These are phyloP conservation scores for Pilatotrama ljubarskyi DNA, from an alignment of 768 basidiomycete species.

Conservation along the genomic window DNA sequence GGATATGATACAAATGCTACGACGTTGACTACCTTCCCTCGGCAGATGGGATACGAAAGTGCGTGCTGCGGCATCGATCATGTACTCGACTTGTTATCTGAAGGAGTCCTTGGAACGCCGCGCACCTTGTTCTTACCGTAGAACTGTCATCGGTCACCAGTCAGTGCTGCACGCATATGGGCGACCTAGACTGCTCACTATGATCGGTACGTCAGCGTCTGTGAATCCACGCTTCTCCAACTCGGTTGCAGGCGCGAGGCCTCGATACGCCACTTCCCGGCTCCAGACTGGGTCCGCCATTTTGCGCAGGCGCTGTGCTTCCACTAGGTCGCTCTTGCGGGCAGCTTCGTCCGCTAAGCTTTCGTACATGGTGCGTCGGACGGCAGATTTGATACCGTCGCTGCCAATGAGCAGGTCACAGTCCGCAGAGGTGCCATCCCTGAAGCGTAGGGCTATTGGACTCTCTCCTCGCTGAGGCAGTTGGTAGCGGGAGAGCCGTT, in stretches of 20 bases:
- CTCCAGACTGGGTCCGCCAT: background rate
- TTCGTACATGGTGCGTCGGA: constrained; percentile 31
- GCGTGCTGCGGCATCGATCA: background rate
- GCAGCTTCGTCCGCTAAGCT: constrained; percentile 14
- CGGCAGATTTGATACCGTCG: constrained; percentile 44
- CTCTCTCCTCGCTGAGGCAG: too few relatives aligned
- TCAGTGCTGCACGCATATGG: background rate
- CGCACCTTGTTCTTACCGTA: background rate
- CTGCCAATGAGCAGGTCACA: constrained; percentile 46
- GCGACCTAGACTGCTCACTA: background rate
- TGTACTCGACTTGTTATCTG: too few relatives aligned
- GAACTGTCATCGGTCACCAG: background rate
- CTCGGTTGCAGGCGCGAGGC: background rate
- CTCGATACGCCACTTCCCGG: background rate
- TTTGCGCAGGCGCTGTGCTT: background rate
- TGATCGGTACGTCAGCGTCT: background rate
- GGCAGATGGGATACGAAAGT: constrained; percentile 38
- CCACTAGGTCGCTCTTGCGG: background rate
- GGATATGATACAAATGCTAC: constrained; percentile 34
- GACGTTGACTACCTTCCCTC: constrained; percentile 39
- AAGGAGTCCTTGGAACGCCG: background rate
- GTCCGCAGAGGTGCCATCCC: constrained; percentile 35
- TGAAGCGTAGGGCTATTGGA: constrained; percentile 36
- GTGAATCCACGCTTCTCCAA: background rate
- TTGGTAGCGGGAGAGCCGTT: constrained; percentile 7